Evolutionary conservation across 2,329 filamentous ascomycete genomes (phyloP), one percentile per base, ranked within the genome.

Genomic region (Neonectria punicea): DNA sequence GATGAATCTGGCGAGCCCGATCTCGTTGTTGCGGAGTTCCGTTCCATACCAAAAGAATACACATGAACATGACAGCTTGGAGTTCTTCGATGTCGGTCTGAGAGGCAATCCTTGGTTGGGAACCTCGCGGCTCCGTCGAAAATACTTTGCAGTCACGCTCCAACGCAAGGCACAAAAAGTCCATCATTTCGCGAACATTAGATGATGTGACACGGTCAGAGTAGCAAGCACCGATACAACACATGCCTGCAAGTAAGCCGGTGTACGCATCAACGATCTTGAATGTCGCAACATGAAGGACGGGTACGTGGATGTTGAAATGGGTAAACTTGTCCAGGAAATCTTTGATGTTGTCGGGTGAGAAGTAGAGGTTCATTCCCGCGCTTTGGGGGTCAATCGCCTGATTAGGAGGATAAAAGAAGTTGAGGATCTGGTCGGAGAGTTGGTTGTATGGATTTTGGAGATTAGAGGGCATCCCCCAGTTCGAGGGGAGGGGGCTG

Each of bases 141-240:
- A 80, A 78, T 55, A 86, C 62, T 77, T 81, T 77, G 82, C 87
- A 76, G 54, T 88, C 87, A 53, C 84, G 84, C 70, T 89, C 82
- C 46, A 92, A 83, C 10, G 87, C 86, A 22, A 83, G 75, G 68
- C 87, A 87, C 36, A 90, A 82, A 56, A 87, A 83, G 63, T 91
- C 87, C 84, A 91, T 92, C 78, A 93, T 84, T 75, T 89, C 87
- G 67, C 91, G 88, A 68, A 91, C 89, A 69, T 91, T 84, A 65
- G 84, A 80, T 49, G 89, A 79, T 30, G 83, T 81, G 66, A 92
- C 80, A 66, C 84, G 84, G 58, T 91, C 85, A 56, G 91, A 92
- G 78, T 93, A 94, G 62, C 92, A 91, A 44, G 91, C 91, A 41
- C 92, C 92, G 71, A 92, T 84, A 75, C 89, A 92, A 73, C 91